A percentile compares a stretch with the other conserved stretches of the same genome.
Evolutionary conservation across 2,329 filamentous ascomycete species (phyloP).

Genomic region (Calonectria multiphialidica): DNA sequence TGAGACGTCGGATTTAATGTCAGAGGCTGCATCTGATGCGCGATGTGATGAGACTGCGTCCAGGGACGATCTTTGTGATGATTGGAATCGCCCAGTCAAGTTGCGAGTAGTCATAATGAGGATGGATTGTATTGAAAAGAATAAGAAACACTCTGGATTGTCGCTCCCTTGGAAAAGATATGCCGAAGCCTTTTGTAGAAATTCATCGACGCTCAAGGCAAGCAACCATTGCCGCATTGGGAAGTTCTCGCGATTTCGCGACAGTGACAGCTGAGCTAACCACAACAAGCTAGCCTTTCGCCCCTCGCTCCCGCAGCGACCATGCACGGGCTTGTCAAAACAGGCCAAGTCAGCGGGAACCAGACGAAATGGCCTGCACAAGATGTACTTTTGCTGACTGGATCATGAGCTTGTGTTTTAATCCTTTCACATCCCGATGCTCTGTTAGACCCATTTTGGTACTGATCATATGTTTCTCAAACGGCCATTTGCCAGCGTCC

Average conservation of each 20-base stretch:
- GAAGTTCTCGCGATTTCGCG: neutral
- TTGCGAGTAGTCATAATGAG: neutral
- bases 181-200: neutral
- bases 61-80: neutral
- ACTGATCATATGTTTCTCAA: no score
- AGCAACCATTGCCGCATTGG: constrained; percentile 2
- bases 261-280: neutral
- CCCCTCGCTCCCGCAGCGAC: neutral
- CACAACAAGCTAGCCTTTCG: neutral
- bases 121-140: neutral
- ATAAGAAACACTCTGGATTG: neutral
- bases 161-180: neutral
- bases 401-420: no score
- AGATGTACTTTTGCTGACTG: no score
- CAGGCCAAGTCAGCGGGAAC: neutral
- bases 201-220: neutral
- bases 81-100: neutral
- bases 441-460: no score
- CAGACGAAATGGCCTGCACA: neutral
- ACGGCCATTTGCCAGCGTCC: no score
- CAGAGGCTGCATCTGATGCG: neutral
- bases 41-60: neutral
- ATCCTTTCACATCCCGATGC: no score
- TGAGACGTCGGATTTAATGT: neutral
- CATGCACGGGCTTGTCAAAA: neutral